Evolutionary conservation across 23 red algal species (phyloP).

Genomic region (Gracilaria vermiculophylla): DNA sequence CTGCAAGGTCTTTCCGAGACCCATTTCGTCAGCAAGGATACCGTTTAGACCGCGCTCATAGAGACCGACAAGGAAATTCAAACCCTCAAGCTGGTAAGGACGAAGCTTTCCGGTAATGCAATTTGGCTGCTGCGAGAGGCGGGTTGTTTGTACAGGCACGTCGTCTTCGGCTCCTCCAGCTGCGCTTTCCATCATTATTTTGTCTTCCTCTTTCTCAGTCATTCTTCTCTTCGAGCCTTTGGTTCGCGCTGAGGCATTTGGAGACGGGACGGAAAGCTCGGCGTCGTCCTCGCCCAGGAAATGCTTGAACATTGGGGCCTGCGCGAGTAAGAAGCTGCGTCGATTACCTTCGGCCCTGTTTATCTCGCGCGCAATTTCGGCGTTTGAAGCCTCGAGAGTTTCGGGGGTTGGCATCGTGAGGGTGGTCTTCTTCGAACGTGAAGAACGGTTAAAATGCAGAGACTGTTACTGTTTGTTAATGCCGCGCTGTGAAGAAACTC

Average conservation of each 20-base stretch:
- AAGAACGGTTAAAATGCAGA: background rate
- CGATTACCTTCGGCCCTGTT: conserved; percentile 31
- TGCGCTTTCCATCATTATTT: conserved; percentile 81
- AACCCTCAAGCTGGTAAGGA: conserved; percentile 95
- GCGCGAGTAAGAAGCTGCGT: conserved; percentile 83
- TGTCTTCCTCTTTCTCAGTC: conserved; percentile 99
- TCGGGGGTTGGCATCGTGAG: conserved; percentile 4
- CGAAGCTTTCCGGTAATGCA: conserved; percentile 88
- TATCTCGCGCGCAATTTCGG: conserved; percentile 42
- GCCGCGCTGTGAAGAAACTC: background rate
- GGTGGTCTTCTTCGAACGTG: background rate
- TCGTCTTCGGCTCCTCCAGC: conserved; percentile 40
- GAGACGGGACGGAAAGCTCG: background rate
- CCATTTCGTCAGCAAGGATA: conserved; percentile 99
- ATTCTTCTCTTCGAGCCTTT: conserved; percentile 65
- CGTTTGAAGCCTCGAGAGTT: conserved; percentile 35
- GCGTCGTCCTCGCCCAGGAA: conserved; percentile 77
- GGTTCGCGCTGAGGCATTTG: background rate
- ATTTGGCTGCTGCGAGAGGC: conserved; percentile 79
- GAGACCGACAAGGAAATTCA: conserved; percentile 93
- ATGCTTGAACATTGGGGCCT: conserved; percentile 88
- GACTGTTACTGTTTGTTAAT: background rate
- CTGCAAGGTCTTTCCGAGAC: conserved; percentile 89
- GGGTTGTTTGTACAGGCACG: conserved; percentile 66
- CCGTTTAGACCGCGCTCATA: conserved; percentile 96